A percentile compares a stretch with the other conserved stretches of the same genome.
Evolutionary conservation across 495 filamentous ascomycete genomes (phyloP).

Genomic region (Hyaloscypha variabilis): DNA sequence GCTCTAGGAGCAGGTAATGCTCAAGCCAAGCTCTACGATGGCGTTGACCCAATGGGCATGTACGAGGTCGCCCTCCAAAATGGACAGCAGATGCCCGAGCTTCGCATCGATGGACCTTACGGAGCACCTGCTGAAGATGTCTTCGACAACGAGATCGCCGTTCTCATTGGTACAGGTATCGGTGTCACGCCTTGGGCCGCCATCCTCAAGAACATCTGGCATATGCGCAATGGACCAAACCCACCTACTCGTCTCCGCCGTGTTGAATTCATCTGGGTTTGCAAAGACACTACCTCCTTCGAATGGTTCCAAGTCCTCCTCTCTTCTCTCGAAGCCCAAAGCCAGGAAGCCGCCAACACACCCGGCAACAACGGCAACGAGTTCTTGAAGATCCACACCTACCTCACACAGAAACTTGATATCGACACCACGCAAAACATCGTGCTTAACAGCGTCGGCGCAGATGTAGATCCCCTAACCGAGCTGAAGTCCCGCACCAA

Average conservation of each 20-base stretch:
- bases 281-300: conserved; percentile 93
- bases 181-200: conserved; percentile 97
- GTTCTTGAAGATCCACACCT: conserved; percentile 98
- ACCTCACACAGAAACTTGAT: conserved; percentile 92
- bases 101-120: conserved; percentile 95
- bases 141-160: conserved; percentile 97
- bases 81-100: conserved; percentile 82
- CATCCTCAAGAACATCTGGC: conserved; percentile 99
- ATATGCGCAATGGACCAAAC: conserved; percentile 83
- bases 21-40: conserved; percentile 83
- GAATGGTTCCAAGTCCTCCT: conserved; percentile 98
- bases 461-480: conserved; percentile 85
- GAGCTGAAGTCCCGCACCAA: conserved; percentile 89
- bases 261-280: conserved; percentile 99
- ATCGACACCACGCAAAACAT: conserved; percentile 93
- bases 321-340: conserved; percentile 88
- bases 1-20: conserved; percentile 88
- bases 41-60: conserved; percentile 92
- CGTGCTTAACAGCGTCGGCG: conserved; percentile 91
- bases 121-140: conserved; percentile 96
- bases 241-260: conserved; percentile 84
- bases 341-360: conserved; percentile 62
- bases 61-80: conserved; percentile 97
- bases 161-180: conserved; percentile 96
- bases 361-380: conserved; percentile 69